A percentile compares a stretch with the other conserved stretches of the same genome.
phyloP scores from a whole-genome alignment of 305 asterid genomes.

The Stenogyne calaminthoides region DNA sequence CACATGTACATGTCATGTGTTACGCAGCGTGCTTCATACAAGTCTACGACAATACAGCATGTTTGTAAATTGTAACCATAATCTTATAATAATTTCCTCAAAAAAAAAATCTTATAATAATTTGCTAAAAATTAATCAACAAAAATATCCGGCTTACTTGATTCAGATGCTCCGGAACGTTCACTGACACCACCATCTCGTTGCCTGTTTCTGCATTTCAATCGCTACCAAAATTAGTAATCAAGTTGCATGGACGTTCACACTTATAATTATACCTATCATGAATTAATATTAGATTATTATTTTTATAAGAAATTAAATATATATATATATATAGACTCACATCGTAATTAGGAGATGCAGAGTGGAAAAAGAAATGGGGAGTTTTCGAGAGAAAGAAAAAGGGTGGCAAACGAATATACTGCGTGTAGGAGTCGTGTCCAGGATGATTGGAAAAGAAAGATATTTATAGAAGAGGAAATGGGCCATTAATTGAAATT shows the following conservation, averaged over 20 bases:
- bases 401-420: neutral
- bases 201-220: conserved; percentile 36
- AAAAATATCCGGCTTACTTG: conserved; percentile 40
- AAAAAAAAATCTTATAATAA: too few species aligned
- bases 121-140: neutral
- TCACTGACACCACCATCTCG: conserved; percentile 35
- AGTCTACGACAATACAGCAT: conserved; percentile 29
- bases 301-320: too few species aligned
- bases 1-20: conserved; percentile 39
- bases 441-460: conserved; percentile 38
- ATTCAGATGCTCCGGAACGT: conserved; percentile 34
- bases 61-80: too few species aligned
- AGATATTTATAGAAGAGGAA: conserved; percentile 36
- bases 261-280: too few species aligned
- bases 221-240: too few species aligned
- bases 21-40: neutral
- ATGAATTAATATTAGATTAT: neutral
- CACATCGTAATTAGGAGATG: conserved; percentile 33
- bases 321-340: too few species aligned
- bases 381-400: conserved; percentile 19
- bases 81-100: too few species aligned
- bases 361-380: conserved; percentile 11
- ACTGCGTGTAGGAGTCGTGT: conserved; percentile 35
- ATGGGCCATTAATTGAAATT: conserved; percentile 19
- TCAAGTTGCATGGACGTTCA: neutral